Percentiles rank a stretch among this genome's conserved stretches.
Conservation (phyloP, 768 basidiomycete species). For the Udeniomyces megalosporus region DNA sequence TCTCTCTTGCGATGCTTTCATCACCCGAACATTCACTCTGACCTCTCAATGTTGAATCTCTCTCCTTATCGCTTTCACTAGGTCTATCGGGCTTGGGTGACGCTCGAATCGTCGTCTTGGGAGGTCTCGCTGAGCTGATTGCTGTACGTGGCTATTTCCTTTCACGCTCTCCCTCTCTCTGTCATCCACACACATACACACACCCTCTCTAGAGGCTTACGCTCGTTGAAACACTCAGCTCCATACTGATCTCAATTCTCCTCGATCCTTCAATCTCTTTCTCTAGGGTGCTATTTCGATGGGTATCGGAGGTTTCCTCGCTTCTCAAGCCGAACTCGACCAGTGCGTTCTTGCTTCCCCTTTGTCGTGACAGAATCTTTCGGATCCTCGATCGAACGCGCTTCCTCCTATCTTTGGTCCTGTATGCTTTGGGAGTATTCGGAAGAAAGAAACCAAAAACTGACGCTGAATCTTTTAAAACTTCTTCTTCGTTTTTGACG, state of each 20-base stretch:
- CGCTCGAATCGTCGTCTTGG: constrained; percentile 79
- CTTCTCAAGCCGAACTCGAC: constrained; percentile 90
- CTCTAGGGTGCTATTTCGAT: constrained; percentile 89
- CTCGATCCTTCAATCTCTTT: too few relatives aligned
- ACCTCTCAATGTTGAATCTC: too few relatives aligned
- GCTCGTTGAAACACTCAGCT: too few relatives aligned
- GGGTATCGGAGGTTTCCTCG: constrained; percentile 68
- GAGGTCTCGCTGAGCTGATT: constrained; percentile 63
- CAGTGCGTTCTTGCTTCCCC: constrained; percentile 42
- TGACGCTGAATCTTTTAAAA: too few relatives aligned
- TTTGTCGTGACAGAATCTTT: neutral
- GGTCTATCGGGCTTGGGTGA: constrained; percentile 59
- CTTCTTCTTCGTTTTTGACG: neutral
- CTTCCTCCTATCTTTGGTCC: too few relatives aligned
- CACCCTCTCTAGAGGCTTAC: too few relatives aligned
- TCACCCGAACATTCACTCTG: too few relatives aligned
- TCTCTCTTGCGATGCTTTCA: too few relatives aligned
- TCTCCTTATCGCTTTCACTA: neutral
- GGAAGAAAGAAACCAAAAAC: too few relatives aligned
- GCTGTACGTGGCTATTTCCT: constrained; percentile 1
- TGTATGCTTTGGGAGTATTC: too few relatives aligned
- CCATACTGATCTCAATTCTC: constrained; percentile 31
- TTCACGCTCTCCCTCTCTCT: neutral
- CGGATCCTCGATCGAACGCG: neutral
- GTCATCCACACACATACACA: too few relatives aligned